A percentile compares a stretch with the other conserved stretches of the same genome.
These are phyloP conservation scores for Orbilia oligospora DNA, from an alignment of 2,329 filamentous ascomycete genomes.

Conservation along the genomic window DNA sequence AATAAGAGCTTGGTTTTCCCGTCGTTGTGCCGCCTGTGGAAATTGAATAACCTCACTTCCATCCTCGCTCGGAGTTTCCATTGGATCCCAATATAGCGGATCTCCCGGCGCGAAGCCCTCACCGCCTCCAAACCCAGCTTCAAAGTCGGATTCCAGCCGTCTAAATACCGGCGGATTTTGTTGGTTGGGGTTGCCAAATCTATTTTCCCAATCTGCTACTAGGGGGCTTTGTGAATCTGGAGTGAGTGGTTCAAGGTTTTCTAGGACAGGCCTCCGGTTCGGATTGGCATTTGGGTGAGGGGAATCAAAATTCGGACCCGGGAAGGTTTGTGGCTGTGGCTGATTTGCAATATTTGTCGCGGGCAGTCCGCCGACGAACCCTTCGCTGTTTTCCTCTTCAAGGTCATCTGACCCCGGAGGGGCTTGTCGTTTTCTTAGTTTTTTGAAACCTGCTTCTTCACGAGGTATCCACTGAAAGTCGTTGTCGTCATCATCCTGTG, in stretches of 20 bases:
- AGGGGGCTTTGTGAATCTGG: background rate
- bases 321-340: too few relatives aligned
- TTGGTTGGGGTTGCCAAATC: background rate
- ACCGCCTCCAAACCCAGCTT: background rate
- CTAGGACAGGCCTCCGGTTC: background rate
- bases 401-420: background rate
- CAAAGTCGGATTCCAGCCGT: background rate
- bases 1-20: background rate
- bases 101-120: background rate
- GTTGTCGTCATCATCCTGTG: background rate
- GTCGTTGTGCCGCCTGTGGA: background rate
- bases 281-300: background rate
- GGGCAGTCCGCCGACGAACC: background rate
- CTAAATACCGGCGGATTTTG: background rate
- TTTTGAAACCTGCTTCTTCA: slow-evolving; percentile 10
- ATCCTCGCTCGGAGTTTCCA: background rate
- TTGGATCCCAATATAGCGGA: slow-evolving; percentile 16
- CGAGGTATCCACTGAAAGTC: slow-evolving; percentile 12
- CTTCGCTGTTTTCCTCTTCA: background rate
- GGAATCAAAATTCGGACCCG: background rate
- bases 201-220: too few relatives aligned
- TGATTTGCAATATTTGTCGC: too few relatives aligned
- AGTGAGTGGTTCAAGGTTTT: background rate
- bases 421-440: slow-evolving; percentile 17
- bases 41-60: background rate